phyloP scores from a whole-genome alignment of 2,329 filamentous ascomycete species.

The Ophiostoma piceae region DNA sequence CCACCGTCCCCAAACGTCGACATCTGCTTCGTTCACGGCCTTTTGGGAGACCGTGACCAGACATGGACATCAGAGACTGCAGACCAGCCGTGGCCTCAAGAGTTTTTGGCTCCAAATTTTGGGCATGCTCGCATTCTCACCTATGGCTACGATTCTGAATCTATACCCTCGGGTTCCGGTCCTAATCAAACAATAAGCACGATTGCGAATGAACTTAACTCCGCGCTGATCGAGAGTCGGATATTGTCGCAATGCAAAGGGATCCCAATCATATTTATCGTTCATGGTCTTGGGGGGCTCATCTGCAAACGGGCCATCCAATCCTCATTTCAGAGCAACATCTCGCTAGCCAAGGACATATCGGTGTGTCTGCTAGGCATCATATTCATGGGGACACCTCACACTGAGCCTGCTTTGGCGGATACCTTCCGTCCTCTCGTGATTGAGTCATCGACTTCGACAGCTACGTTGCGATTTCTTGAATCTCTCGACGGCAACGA shows the following conservation, averaged over 20 bases:
- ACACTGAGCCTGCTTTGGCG: neutral
- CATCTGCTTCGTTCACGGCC: neutral
- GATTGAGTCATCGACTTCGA: no score
- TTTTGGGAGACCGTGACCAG: neutral
- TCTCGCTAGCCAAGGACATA: neutral
- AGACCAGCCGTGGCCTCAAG: neutral
- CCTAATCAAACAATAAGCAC: no score
- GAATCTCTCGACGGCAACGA: no score
- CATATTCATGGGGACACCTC: neutral
- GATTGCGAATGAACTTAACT: neutral
- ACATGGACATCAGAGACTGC: neutral
- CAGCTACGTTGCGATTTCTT: no score
- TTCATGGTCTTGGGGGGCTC: neutral
- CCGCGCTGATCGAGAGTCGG: neutral
- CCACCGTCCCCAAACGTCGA: neutral
- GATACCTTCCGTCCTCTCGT: no score
- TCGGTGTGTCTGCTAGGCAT: neutral
- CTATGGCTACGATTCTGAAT: neutral
- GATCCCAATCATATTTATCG: neutral
- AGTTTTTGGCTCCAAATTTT: neutral
- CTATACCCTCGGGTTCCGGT: neutral
- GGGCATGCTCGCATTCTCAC: neutral
- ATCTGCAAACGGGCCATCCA: neutral
- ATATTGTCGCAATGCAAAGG: neutral
- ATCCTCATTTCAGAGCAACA: neutral